Base-by-base conservation (phyloP, 495 filamentous ascomycete species). In the Rusavskia elegans region DNA sequence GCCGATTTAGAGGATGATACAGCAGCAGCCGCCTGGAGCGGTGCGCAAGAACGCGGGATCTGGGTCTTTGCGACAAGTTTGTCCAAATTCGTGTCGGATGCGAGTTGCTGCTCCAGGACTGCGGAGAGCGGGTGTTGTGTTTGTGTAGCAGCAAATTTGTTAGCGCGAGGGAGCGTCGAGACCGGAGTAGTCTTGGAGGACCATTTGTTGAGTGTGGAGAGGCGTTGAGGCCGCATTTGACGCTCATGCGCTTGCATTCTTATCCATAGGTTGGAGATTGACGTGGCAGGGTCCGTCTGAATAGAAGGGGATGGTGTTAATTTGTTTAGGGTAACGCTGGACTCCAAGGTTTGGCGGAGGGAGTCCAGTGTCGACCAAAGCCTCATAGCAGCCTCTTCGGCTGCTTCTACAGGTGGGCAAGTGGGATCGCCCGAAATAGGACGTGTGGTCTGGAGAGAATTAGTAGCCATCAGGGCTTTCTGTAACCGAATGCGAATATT, bases 401-500 rank as follows among this genome's bases (percentile, higher is more conserved):
- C 93, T 0, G 83, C 84, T 55, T 81, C 72, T 57, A 94, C 63
- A 20, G 59, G 58, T 8, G 63, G 57, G 5, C 77, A 72, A 10
- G 58, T 58, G 1, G 53, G 53, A 11, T 54, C 52, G 8, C 40
- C 3, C 17, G 55, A 49, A 2, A 46, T 44, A 14, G 56, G 16
- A 1, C 54, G 45, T 20, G 71, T 52, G 0, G 68, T 59, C n/a
- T 72, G 62, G 48, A 95, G 75, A 6, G 88, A 81, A 60, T 96
- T 95, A 17, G 81, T 75, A 2, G 85, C 82, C 16, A 87, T 75
- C 16, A 98, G 67, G 5, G 85, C 85, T 64, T 96, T 95, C 59
- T 98, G 92, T 8, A 98, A 68, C 52, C 86, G 83, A 59, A 98
- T 94, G 7, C 92, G 80, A 20, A 83, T 75, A 65, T 92, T 89